Evolutionary conservation across 2,329 filamentous ascomycete species (phyloP), one percentile per base, ranked within the genome.

Genomic region (Xylaria sp.): DNA sequence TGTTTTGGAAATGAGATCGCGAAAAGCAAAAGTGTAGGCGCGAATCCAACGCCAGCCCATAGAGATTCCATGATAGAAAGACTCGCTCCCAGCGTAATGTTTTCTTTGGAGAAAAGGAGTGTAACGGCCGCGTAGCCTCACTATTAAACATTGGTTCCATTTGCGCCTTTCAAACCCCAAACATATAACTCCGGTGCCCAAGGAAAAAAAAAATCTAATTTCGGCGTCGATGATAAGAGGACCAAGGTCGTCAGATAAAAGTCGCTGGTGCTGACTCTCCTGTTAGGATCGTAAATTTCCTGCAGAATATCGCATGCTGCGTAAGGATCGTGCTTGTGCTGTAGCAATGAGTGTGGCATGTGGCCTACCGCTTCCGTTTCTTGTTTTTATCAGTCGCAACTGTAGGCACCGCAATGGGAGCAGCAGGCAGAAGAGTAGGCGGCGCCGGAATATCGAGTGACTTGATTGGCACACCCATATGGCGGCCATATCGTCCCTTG

Each of bases 401-500:
- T 43, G 85, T 82, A 20, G 84, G 81, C 3, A 83, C 72, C 9
- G 77, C 74, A 34, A 86, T 84, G 28, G 83, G 82, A 13, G 85
- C 77, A 18, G 80, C 78, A 30, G 80, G 78, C 12, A 81, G 77
- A 45, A 78, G 78, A 68, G 75, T 78, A 64, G 73, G 80, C 23
- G 74, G 77, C 3, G 75, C 74, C 3, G 76, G 66, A 65, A 83
- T 73, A 32, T 90, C 88, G 39, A 87, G 84, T 67, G 86, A 86
- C 78, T 86, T 86, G 75, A 89, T 83, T 60, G 89, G 87, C 45
- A 91, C 89, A 66, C 89, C 89, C 89, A 91, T 91, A 78, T 91
- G 89, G 71, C 89, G 87, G 74, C 89, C 89, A 78, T 97, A 98
- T 66, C 96, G 91, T 71, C 96, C 96, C 81, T 97, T 98, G 77